phyloP scores from a whole-genome alignment of 805 yeast genomes.

The Ogataea saltuana region DNA sequence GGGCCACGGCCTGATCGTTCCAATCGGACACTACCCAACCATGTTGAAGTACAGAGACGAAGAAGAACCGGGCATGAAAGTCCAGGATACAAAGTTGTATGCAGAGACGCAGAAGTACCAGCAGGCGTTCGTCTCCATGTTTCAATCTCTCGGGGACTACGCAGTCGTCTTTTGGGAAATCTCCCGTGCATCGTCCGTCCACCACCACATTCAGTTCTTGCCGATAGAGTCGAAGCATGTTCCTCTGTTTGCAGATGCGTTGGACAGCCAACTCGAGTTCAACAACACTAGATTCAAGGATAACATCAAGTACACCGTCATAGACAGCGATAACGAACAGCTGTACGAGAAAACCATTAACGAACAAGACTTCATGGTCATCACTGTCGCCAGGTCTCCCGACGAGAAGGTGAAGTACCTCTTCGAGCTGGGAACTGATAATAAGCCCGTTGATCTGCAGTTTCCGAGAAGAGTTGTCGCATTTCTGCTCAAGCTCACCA shows the following conservation, averaged over 20 bases:
- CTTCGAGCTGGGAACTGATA: slow-evolving; percentile 31
- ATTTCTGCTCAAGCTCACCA: slow-evolving; percentile 55
- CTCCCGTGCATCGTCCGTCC: slow-evolving; percentile 63
- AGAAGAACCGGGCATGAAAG: slow-evolving; percentile 24
- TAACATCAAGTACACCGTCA: slow-evolving; percentile 43
- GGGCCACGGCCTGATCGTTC: slow-evolving; percentile 81
- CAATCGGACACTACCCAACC: slow-evolving; percentile 69
- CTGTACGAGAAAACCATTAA: slow-evolving; percentile 29
- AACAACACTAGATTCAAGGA: slow-evolving; percentile 52
- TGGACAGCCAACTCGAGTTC: slow-evolving; percentile 43
- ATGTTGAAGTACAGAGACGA: slow-evolving; percentile 28
- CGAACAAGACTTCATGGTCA: slow-evolving; percentile 40
- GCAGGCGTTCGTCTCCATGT: slow-evolving; percentile 50
- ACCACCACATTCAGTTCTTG: slow-evolving; percentile 73
- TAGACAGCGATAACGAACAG: slow-evolving; percentile 23
- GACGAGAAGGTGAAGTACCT: slow-evolving; percentile 26
- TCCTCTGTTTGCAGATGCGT: slow-evolving; percentile 44
- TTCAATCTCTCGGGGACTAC: slow-evolving; percentile 38
- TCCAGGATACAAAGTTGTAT: slow-evolving; percentile 36
- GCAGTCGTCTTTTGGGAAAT: slow-evolving; percentile 70
- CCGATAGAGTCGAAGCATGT: slow-evolving; percentile 51
- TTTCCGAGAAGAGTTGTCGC: slow-evolving; percentile 84
- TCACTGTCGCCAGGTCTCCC: slow-evolving; percentile 25
- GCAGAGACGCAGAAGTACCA: slow-evolving; percentile 53
- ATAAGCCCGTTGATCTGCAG: slow-evolving; percentile 60